phyloP scores from a whole-genome alignment of 768 basidiomycete species.

The Melanogaster broomeanus region DNA sequence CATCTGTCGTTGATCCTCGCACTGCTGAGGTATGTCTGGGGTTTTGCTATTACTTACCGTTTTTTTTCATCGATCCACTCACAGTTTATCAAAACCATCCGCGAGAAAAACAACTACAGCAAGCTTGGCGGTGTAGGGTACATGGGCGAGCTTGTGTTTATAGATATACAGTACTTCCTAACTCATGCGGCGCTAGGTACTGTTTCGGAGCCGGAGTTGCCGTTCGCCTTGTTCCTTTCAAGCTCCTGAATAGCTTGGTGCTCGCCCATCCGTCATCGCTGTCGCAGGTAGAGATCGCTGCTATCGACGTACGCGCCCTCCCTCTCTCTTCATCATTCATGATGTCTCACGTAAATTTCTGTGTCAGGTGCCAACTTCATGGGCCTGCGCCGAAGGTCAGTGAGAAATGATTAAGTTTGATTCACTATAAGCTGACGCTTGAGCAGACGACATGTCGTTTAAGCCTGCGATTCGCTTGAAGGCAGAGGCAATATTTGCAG shows the following conservation, averaged over 20 bases:
- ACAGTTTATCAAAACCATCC: conserved; percentile 40
- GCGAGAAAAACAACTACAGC: conserved; percentile 39
- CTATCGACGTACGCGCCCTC: conserved; percentile 25
- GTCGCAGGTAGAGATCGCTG: conserved; percentile 33
- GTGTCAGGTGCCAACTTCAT: conserved; percentile 27
- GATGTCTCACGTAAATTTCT: background rate
- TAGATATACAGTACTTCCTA: background rate
- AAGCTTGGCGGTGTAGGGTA: conserved; percentile 47
- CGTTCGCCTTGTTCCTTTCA: conserved; percentile 28
- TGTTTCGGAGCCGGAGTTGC: conserved; percentile 39
- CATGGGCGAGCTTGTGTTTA: background rate
- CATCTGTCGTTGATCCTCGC: conserved; percentile 29
- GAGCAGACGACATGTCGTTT: conserved; percentile 37
- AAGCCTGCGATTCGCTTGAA: conserved; percentile 22
- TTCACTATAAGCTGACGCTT: background rate
- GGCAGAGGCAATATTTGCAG: conserved; percentile 32
- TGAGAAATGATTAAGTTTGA: background rate
- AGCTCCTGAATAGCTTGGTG: conserved; percentile 38
- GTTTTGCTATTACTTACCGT: background rate
- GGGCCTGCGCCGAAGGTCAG: conserved; percentile 41
- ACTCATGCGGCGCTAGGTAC: conserved; percentile 28
- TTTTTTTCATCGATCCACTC: background rate
- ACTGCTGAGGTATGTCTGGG: conserved; percentile 20
- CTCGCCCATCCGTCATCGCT: conserved; percentile 43
- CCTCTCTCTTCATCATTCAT: background rate